Conservation (phyloP, 2,329 filamentous ascomycete genomes). For the Colletotrichum shisoi region DNA sequence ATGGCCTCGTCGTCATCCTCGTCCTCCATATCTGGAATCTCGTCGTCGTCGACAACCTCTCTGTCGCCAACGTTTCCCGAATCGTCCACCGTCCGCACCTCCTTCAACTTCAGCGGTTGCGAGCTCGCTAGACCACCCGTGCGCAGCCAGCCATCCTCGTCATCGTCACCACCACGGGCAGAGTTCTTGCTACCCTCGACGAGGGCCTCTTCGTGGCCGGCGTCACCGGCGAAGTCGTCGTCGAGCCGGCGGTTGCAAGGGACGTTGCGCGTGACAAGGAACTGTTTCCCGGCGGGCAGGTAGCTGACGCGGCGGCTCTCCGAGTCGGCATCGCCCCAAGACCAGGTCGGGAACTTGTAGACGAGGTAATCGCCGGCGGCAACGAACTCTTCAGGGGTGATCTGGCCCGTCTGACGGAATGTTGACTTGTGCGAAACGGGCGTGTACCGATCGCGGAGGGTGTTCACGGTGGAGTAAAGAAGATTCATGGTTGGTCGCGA, state of each 20-base stretch:
- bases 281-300: constrained; percentile 91
- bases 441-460: constrained; percentile 88
- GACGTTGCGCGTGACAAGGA: constrained; percentile 90
- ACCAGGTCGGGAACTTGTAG: constrained; percentile 99
- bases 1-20: constrained; percentile 97
- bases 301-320: constrained; percentile 79
- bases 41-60: constrained; percentile 76
- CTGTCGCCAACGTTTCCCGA: constrained; percentile 83
- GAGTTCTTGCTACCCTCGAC: constrained; percentile 66
- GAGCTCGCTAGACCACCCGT: constrained; percentile 81
- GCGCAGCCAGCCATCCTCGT: constrained; percentile 89
- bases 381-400: constrained; percentile 96
- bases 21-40: constrained; percentile 98
- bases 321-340: constrained; percentile 90
- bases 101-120: constrained; percentile 77
- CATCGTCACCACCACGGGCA: constrained; percentile 58
- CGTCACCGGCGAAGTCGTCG: constrained; percentile 90
- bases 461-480: constrained; percentile 91
- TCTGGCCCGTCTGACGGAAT: constrained; percentile 91
- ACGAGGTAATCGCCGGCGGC: constrained; percentile 96
- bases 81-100: constrained; percentile 89
- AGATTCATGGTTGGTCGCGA: constrained; percentile 73
- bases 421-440: constrained; percentile 90
- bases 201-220: constrained; percentile 83
- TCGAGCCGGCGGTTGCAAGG: constrained; percentile 91